Evolutionary conservation across 305 asterid species (phyloP), one percentile per base, ranked within the genome.

Genomic region (Fraxinus greggii): DNA sequence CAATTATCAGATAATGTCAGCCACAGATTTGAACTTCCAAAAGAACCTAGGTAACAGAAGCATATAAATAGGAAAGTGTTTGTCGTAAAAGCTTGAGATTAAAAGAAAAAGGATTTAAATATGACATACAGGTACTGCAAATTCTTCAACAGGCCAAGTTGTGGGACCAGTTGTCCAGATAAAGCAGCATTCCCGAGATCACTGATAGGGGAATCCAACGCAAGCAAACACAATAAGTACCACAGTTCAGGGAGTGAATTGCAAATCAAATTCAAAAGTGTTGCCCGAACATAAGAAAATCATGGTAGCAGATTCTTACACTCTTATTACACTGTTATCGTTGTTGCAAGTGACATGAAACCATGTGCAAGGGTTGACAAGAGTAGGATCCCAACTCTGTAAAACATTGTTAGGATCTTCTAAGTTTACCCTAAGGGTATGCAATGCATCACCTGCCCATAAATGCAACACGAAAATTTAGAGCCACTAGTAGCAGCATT

Each of bases 361-460:
- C 99, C 99, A 95, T 80, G 99, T 94, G 87, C 99, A 95, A 33
- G 99, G 99, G 83, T 95, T 95, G 87, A 95, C 99, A 77, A 95
- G 98, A 56, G 99, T 94, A 13, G 99, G 98, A 83, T 95, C 99
- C 99, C 99, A 95, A 90, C 99, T 95, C 83, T 95, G 99, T 48
- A 95, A 81, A 72, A 95, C 99, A 85, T 92, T 95, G 92, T 93
- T 92, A 38, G 98, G 99, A 88, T 95, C 99, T 33, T 85, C 87
- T 82, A 95, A 88, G 89, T 89, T 95, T 67, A 92, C 79, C 84
- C 98, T 86, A 75, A 95, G 90, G 86, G 83, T 90, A 78, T 95
- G 98, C 81, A 95, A 86, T 69, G 98, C 98, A 93, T 95, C 99
- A 84, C 99, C 99, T 95, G 86, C 83, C 65, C 61, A 76, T 54